Evolutionary conservation across 1,139 yeast species (phyloP).

Genomic region (Protomyces macrosporus): DNA sequence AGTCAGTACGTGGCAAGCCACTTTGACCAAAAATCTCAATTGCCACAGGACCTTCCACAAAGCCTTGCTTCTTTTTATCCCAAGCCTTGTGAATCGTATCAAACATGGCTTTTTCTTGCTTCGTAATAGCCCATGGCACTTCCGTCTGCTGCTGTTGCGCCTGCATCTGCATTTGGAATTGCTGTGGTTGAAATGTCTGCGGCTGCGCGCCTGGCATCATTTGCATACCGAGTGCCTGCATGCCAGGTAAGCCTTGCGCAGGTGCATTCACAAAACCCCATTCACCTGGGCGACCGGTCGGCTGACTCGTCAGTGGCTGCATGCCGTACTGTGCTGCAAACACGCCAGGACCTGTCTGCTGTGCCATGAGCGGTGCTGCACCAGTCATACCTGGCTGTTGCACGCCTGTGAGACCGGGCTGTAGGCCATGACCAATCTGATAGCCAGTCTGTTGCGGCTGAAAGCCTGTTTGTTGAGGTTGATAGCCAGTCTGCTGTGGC

Average conservation of each 20-base stretch:
- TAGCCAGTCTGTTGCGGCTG: conserved; percentile 42
- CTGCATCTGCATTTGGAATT: conserved; percentile 36
- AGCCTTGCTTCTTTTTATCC: conserved; percentile 67
- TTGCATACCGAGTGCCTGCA: conserved; percentile 67
- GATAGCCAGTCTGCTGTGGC: conserved; percentile 35
- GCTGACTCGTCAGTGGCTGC: conserved; percentile 44
- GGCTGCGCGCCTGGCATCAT: conserved; percentile 61
- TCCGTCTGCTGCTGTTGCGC: conserved; percentile 39
- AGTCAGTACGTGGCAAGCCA: conserved; percentile 75
- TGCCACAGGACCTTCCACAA: conserved; percentile 73
- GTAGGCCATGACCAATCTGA: conserved; percentile 36
- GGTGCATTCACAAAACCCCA: conserved; percentile 78
- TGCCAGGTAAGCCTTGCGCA: conserved; percentile 51
- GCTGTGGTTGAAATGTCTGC: conserved; percentile 37
- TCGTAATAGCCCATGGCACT: conserved; percentile 67
- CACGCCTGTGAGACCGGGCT: conserved; percentile 35
- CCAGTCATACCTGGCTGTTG: conserved; percentile 34
- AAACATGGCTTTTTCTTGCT: conserved; percentile 79
- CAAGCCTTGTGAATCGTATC: conserved; percentile 85
- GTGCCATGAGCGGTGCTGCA: background rate
- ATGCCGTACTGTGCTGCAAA: conserved; percentile 29
- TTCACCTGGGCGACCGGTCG: conserved; percentile 70
- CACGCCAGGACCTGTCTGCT: background rate
- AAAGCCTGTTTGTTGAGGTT: conserved; percentile 39
- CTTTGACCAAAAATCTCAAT: conserved; percentile 84